Base-by-base conservation (phyloP, 192 early-diverging fungal genomes). In the Funneliformis mosseae region DNA sequence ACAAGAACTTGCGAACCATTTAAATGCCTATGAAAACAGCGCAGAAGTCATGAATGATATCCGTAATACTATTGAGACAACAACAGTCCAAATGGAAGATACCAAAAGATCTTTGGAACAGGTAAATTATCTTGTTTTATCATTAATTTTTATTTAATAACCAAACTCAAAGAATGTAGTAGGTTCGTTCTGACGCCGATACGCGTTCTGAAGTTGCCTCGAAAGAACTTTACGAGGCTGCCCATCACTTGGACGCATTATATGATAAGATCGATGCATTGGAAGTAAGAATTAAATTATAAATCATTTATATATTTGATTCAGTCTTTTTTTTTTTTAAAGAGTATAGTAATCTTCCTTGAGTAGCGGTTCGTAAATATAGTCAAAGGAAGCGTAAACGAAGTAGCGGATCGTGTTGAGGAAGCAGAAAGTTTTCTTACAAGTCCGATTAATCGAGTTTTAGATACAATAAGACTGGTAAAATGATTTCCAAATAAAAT, bases 361-460 rank as follows among this genome's bases (percentile, higher is more conserved):
- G 16, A 12, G 21, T 67, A 78, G 77, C 23, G 27, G 5, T 78
- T 78, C 27, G 42, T 78, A 5, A 68, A 78, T 8, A 68, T 78
- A 42, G 77, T 68, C 18, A 78, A 68, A 50, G 27, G 68, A 68
- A 67, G 42, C 8, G 77, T 78, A 8, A 78, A 78, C 61, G 77
- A 78, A 27, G 64, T 68, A 66, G 48, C 61, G 21, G 63, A 78
- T 14, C 77, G 77, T 48, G 77, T 78, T 25, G 64, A 66, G n/a
- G 64, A 66, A 67, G 39, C 77, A 25, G 77, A 78, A 50, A 21
- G 42, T 42, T 62, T 68, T n/a, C 38, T 78, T 38, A 78, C 64
- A 8, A 78, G 68, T 78, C 77, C 77, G 11, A 78, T 78, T 42
- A 78, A 67, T 78, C 77, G 62, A 28, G 77, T 78, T 5, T 46